Conservation (phyloP, 2,329 filamentous ascomycete genomes). For the Aspergillus hiratsukae region DNA sequence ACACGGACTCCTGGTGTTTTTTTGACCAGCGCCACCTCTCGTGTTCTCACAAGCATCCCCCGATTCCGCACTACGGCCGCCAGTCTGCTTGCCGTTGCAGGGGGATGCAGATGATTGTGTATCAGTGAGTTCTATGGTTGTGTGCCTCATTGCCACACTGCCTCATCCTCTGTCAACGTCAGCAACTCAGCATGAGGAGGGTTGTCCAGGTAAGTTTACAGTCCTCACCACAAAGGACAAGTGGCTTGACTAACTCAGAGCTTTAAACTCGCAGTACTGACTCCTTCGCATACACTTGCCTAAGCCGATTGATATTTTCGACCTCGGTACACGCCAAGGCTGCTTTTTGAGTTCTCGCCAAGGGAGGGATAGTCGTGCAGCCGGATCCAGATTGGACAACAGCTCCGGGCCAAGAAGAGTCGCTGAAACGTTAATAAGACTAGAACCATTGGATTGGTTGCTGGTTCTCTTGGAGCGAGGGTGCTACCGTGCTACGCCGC, state of each 20-base stretch:
- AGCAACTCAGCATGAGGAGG: not conserved
- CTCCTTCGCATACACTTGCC: not conserved
- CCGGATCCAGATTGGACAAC: not conserved
- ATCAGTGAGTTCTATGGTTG: too few species aligned
- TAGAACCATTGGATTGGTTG: not conserved
- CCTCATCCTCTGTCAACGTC: too few species aligned
- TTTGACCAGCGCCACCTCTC: not conserved
- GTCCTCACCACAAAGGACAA: not conserved
- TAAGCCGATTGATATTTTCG: not conserved
- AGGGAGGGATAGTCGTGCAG: not conserved
- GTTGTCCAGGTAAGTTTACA: not conserved
- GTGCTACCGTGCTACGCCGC: not conserved
- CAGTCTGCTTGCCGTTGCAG: too few species aligned
- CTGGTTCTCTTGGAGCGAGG: not conserved
- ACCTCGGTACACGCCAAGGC: not conserved
- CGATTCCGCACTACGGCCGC: too few species aligned
- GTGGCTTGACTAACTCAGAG: not conserved
- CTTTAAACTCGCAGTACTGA: not conserved
- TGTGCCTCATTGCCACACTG: too few species aligned
- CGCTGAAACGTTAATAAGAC: not conserved
- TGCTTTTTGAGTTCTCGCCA: not conserved
- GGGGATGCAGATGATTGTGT: too few species aligned
- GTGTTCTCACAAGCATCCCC: too few species aligned
- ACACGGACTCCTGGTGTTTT: not conserved
- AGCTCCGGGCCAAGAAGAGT: not conserved